Conservation (phyloP, 164 flowering plant species). For the Nymphaea thermarum region DNA sequence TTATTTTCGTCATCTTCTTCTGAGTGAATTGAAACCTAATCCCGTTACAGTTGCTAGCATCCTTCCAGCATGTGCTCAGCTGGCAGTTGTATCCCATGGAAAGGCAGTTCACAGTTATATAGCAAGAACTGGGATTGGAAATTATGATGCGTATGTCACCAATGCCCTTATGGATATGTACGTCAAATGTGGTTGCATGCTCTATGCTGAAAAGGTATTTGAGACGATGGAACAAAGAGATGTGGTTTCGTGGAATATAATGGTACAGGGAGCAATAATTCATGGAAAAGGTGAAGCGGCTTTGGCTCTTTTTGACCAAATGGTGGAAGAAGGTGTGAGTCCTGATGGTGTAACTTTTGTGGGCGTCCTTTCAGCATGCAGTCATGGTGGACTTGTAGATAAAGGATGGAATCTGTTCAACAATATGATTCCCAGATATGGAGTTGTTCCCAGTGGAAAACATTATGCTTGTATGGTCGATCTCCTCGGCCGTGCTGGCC, state of each 20-base stretch:
- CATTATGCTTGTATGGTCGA: conserved; percentile 24
- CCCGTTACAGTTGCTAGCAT: conserved; percentile 20
- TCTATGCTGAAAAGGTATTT: conserved; percentile 15
- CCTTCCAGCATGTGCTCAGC: conserved; percentile 21
- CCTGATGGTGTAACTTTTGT: conserved; percentile 16
- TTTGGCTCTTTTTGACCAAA: conserved; percentile 13
- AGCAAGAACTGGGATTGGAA: conserved; percentile 11
- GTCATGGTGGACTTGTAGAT: conserved; percentile 17
- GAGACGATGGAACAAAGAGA: conserved; percentile 8
- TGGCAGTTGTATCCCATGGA: conserved; percentile 17
- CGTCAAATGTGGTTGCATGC: conserved; percentile 16
- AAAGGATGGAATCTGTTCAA: conserved; percentile 19
- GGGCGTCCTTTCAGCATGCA: conserved; percentile 20
- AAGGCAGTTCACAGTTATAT: conserved; percentile 16
- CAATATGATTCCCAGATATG: conserved; percentile 12
- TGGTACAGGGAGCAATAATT: conserved; percentile 16
- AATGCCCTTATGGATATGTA: conserved; percentile 23
- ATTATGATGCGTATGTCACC: conserved; percentile 9
- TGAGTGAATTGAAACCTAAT: conserved; percentile 17
- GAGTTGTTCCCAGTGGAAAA: conserved; percentile 16
- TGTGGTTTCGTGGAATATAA: conserved; percentile 21
- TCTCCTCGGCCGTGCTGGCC: conserved; percentile 16
- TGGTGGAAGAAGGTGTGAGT: conserved; percentile 9
- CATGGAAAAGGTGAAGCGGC: conserved; percentile 16
- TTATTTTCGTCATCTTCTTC: conserved; percentile 15